Percentiles rank a stretch among this genome's conserved stretches.
Evolutionary conservation across 106 monocot genomes (phyloP).

Genomic region (Alisma plantagoaquatica): DNA sequence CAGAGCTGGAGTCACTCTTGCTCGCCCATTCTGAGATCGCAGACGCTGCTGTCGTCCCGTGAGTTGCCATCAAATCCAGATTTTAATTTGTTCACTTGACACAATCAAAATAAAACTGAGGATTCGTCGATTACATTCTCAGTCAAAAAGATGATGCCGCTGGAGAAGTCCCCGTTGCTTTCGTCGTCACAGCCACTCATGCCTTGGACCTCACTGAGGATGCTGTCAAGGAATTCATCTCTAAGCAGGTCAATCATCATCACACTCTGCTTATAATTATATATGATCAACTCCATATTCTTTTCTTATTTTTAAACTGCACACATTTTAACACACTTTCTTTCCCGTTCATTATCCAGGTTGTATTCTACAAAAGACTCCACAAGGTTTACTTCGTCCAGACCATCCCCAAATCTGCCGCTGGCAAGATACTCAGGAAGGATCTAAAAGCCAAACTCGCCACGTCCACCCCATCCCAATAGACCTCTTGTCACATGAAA

Average conservation of each 20-base stretch:
- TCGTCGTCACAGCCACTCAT: slow-evolving; percentile 40
- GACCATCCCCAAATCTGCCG: slow-evolving; percentile 38
- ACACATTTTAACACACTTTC: no score
- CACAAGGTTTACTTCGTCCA: slow-evolving; percentile 33
- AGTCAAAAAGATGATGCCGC: slow-evolving; percentile 73
- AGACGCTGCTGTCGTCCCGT: slow-evolving; percentile 90
- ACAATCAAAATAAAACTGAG: neutral
- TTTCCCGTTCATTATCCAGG: slow-evolving; percentile 20
- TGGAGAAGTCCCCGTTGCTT: slow-evolving; percentile 88
- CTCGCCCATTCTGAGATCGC: slow-evolving; percentile 52
- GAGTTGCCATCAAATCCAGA: no score
- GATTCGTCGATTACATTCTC: no score
- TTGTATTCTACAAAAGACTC: slow-evolving; percentile 44
- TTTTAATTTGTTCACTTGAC: no score
- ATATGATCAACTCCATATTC: no score
- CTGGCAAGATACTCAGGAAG: slow-evolving; percentile 45
- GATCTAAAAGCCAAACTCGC: slow-evolving; percentile 32
- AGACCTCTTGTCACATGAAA: no score
- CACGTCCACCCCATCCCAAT: no score
- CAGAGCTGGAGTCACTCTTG: slow-evolving; percentile 76
- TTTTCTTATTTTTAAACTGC: no score
- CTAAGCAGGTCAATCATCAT: slow-evolving; percentile 83
- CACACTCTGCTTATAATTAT: no score
- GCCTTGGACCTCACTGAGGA: slow-evolving; percentile 57
- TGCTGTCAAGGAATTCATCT: slow-evolving; percentile 64